Conservation (phyloP, 495 filamentous ascomycete genomes). For the Trichoderma virens region DNA sequence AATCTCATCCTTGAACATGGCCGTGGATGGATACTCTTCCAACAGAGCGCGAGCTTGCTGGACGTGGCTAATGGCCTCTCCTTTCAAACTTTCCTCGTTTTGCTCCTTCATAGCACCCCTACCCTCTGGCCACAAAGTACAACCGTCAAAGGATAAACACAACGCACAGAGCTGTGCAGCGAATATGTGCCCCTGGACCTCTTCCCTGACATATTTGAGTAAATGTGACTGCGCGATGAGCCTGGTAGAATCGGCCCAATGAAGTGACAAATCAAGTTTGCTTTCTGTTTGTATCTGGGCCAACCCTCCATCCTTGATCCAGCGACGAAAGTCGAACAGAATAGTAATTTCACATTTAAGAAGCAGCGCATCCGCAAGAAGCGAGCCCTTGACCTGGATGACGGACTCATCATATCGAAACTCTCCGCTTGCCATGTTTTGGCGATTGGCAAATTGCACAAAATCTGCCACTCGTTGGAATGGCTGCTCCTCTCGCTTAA, state of each 20-base stretch:
- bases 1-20: slow-evolving; percentile 16
- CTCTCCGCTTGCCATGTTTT: slow-evolving; percentile 25
- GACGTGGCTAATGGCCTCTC: slow-evolving; percentile 14
- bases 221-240: not conserved
- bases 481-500: slow-evolving; percentile 51
- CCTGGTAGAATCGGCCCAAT: slow-evolving; percentile 12
- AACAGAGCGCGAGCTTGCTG: slow-evolving; percentile 15
- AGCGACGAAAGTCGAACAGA: slow-evolving; percentile 45
- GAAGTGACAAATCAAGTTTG: slow-evolving; percentile 31
- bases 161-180: not conserved
- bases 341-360: slow-evolving; percentile 49
- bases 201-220: not conserved
- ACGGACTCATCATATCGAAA: slow-evolving; percentile 38
- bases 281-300: not conserved
- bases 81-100: slow-evolving; percentile 17
- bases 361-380: slow-evolving; percentile 43
- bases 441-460: slow-evolving; percentile 40
- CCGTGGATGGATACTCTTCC: slow-evolving; percentile 14
- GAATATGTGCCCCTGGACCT: not conserved
- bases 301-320: slow-evolving; percentile 17
- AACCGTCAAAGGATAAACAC: slow-evolving; percentile 14
- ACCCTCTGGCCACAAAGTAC: slow-evolving; percentile 23
- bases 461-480: slow-evolving; percentile 48
- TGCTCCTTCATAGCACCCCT: slow-evolving; percentile 19
- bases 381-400: slow-evolving; percentile 39